Percentiles rank a stretch among this genome's conserved stretches.
Evolutionary conservation across 1,284 basidiomycete species (phyloP).

Genomic region (Trametes hirsuta): DNA sequence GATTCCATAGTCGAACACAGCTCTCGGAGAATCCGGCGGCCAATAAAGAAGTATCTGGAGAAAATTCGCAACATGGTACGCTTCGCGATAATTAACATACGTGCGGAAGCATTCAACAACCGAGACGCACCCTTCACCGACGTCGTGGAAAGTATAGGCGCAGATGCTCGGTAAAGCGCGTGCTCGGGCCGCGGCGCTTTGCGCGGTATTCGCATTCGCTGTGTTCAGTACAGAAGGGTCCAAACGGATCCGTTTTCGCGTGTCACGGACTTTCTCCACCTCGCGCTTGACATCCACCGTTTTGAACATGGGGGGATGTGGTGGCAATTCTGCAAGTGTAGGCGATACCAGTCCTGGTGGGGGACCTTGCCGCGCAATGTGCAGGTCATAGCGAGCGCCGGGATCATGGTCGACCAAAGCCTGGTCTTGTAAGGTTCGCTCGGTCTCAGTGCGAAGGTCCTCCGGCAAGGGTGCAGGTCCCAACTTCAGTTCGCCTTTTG

Average conservation of each 20-base stretch:
- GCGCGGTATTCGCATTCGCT: constrained; percentile 59
- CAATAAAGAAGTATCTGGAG: constrained; percentile 91
- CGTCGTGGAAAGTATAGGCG: constrained; percentile 91
- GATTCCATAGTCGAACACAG: constrained; percentile 92
- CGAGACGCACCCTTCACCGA: constrained; percentile 79
- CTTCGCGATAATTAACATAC: constrained; percentile 43
- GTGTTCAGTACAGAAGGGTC: constrained; percentile 70
- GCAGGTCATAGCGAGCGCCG: constrained; percentile 63
- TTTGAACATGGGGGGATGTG: constrained; percentile 82
- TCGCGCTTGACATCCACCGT: constrained; percentile 91
- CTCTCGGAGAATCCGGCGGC: constrained; percentile 97
- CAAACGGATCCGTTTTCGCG: constrained; percentile 85
- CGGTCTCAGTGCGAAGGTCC: constrained; percentile 79
- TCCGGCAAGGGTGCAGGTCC: constrained; percentile 80
- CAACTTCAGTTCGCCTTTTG: constrained; percentile 80
- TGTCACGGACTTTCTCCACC: constrained; percentile 89
- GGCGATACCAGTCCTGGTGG: constrained; percentile 62
- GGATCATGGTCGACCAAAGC: constrained; percentile 72
- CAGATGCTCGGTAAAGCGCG: constrained; percentile 87
- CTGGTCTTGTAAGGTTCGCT: constrained; percentile 73
- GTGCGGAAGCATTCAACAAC: constrained; percentile 7
- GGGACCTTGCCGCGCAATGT: constrained; percentile 50
- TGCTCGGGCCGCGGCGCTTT: constrained; percentile 56
- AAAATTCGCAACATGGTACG: constrained; percentile 87
- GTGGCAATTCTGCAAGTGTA: constrained; percentile 74